Evolutionary conservation across 805 yeast species (phyloP).

Genomic region (Candida parachauliodes): DNA sequence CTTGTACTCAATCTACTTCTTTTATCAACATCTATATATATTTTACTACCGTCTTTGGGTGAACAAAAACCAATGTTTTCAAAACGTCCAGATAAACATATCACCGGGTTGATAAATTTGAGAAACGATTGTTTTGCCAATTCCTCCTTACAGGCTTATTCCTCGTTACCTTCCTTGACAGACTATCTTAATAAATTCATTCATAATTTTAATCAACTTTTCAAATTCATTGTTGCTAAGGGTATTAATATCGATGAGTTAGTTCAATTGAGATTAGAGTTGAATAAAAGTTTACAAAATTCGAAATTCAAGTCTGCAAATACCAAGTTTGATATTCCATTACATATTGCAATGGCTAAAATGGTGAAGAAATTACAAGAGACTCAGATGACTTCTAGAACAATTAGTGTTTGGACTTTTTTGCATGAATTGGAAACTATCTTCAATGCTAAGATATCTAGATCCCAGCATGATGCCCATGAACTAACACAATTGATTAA

Average conservation of each 20-base stretch:
- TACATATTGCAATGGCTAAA: slow-evolving; percentile 56
- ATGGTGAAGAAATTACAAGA: slow-evolving; percentile 58
- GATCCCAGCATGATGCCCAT: slow-evolving; percentile 90
- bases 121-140: slow-evolving; percentile 93
- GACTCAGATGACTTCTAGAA: slow-evolving; percentile 49
- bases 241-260: slow-evolving; percentile 16
- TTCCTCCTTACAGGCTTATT: slow-evolving; percentile 76
- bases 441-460: slow-evolving; percentile 69
- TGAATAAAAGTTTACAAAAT: slow-evolving; percentile 10
- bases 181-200: slow-evolving; percentile 49
- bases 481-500: slow-evolving; percentile 79
- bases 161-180: slow-evolving; percentile 57
- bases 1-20: slow-evolving; percentile 11
- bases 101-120: slow-evolving; percentile 79
- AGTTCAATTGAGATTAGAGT: slow-evolving; percentile 11
- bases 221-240: slow-evolving; percentile 16
- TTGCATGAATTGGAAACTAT: slow-evolving; percentile 68
- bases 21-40: slow-evolving; percentile 14
- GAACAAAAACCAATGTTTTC: slow-evolving; percentile 30
- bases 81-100: slow-evolving; percentile 64
- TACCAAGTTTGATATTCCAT: slow-evolving; percentile 36
- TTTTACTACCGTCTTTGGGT: slow-evolving; percentile 12
- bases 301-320: slow-evolving; percentile 19
- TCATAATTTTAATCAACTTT: slow-evolving; percentile 21
- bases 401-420: slow-evolving; percentile 75